A percentile compares a stretch with the other conserved stretches of the same genome.
These are phyloP conservation scores for Pilaira anomala DNA, from an alignment of 192 early-diverging fungal species.

Conservation along the genomic window DNA sequence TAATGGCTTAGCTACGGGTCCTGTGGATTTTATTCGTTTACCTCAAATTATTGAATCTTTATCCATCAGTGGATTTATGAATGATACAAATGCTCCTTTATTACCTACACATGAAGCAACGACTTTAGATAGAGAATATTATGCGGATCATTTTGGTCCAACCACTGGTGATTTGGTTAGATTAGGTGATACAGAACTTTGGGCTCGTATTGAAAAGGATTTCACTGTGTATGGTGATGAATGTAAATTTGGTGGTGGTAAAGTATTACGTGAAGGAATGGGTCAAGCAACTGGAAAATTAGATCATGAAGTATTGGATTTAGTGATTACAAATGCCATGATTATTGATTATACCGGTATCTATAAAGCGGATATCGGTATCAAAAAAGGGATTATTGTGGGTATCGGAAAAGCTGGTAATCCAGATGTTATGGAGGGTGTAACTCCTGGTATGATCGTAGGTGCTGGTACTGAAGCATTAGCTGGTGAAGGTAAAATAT, in stretches of 20 bases:
- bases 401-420: constrained; percentile 98
- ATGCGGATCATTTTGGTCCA: constrained; percentile 90
- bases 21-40: constrained; percentile 51
- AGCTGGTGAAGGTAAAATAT: constrained; percentile 86
- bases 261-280: constrained; percentile 95
- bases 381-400: constrained; percentile 80
- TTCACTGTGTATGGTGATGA: constrained; percentile 92
- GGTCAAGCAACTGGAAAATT: constrained; percentile 70
- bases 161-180: constrained; percentile 88
- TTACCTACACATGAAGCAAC: constrained; percentile 46
- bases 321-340: constrained; percentile 93
- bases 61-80: constrained; percentile 53
- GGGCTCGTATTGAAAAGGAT: constrained; percentile 87
- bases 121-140: constrained; percentile 73
- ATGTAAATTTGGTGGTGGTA: constrained; percentile 94
- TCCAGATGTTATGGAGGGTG: constrained; percentile 93
- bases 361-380: constrained; percentile 97
- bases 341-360: constrained; percentile 93
- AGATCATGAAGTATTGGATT: constrained; percentile 76
- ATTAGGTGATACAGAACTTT: constrained; percentile 82
- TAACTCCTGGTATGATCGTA: constrained; percentile 84
- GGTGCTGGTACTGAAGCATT: constrained; percentile 90
- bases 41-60: constrained; percentile 54
- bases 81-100: constrained; percentile 54
- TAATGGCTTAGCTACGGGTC: constrained; percentile 77